Base-by-base conservation (phyloP, 176 grass and related monocot genomes). In the Bromus sterilis region DNA sequence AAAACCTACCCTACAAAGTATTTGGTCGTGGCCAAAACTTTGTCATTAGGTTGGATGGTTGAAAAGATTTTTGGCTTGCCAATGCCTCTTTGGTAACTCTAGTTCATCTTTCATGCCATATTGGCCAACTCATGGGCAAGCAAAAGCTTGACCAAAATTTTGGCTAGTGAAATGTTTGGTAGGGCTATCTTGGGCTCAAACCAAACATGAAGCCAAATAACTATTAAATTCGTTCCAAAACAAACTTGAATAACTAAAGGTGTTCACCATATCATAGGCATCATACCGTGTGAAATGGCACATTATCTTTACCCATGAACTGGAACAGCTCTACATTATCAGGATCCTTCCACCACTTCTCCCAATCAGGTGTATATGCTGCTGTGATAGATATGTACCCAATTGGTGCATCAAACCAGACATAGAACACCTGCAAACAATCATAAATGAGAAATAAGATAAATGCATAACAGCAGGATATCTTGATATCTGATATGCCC, bases 281-380 rank as follows among this genome's bases (percentile, higher is more conserved):
- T 74, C 82, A 80, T 93, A 99, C 93, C 55, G 91, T 99, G 77
- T 99, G 96, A 99, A 99, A 99, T 82, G 96, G 96, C 71, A 99
- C 96, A 80, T 99, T 99, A 91, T 99, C 96, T 90, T 99, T 99
- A 77, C 96, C 96, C 96, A 99, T 99, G 74, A 99, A 99, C 79
- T 99, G 96, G 88, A 91, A 99, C 67, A 99, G 58, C 83, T 95
- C 93, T 44, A 99, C 96, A 67, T 93, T 87, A 68, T 95, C 90
- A 89, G 96, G 96, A 83, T 91, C 78, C 74, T 99, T 95, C 96
- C 96, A 99, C 96, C 96, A 99, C 77, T 99, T 93, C 82, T 99
- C 96, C 96, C 96, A 99, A 12, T 99, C 96, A 74, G 87, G 73
- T 20, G 96, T 99, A 86, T 95, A 99, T 25, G 90, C 90, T 82